Evolutionary conservation across 2,329 filamentous ascomycete genomes (phyloP).

Genomic region (Kalaharituber pfeilii): DNA sequence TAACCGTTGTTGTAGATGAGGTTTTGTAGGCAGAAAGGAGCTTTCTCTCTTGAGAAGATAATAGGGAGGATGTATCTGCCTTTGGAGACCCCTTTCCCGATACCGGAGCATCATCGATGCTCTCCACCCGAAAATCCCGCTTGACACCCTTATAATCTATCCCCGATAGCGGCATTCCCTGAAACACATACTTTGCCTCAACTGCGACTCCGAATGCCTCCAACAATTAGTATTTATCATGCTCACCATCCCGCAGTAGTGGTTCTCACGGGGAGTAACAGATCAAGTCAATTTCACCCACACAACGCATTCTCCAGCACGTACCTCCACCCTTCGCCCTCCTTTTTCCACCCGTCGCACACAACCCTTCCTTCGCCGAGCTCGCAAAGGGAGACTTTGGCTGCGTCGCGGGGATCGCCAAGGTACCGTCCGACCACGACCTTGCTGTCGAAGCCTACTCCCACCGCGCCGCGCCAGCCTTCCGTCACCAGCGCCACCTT

Average conservation of each 20-base stretch:
- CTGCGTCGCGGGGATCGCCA: slow-evolving; percentile 14
- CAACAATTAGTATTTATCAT: too few relatives aligned
- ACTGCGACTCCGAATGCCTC: slow-evolving; percentile 8
- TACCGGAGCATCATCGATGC: too few relatives aligned
- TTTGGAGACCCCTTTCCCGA: too few relatives aligned
- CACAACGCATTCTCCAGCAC: slow-evolving; percentile 21
- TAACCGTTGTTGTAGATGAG: slow-evolving; percentile 1
- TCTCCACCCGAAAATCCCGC: slow-evolving; percentile 12
- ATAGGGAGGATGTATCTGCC: too few relatives aligned
- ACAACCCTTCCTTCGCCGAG: slow-evolving; percentile 3
- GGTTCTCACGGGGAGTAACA: slow-evolving; percentile 9
- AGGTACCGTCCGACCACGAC: slow-evolving; percentile 19
- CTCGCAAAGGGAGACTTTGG: slow-evolving; percentile 17
- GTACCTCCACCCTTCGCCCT: slow-evolving; percentile 20
- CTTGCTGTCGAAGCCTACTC: slow-evolving; percentile 15
- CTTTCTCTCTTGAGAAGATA: neutral
- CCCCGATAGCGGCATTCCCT: slow-evolving; percentile 10
- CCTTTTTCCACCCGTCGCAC: slow-evolving; percentile 9
- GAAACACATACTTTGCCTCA: slow-evolving; percentile 17
- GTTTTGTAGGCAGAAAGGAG: neutral
- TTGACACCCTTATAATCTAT: slow-evolving; percentile 17
- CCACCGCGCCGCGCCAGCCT: slow-evolving; percentile 7
- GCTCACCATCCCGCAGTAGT: slow-evolving; percentile 5
- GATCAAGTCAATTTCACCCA: slow-evolving; percentile 15
- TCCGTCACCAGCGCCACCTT: slow-evolving; percentile 14